Evolutionary conservation across 1,284 basidiomycete species (phyloP), one percentile per base, ranked within the genome.

Genomic region (Trametes polyzona): DNA sequence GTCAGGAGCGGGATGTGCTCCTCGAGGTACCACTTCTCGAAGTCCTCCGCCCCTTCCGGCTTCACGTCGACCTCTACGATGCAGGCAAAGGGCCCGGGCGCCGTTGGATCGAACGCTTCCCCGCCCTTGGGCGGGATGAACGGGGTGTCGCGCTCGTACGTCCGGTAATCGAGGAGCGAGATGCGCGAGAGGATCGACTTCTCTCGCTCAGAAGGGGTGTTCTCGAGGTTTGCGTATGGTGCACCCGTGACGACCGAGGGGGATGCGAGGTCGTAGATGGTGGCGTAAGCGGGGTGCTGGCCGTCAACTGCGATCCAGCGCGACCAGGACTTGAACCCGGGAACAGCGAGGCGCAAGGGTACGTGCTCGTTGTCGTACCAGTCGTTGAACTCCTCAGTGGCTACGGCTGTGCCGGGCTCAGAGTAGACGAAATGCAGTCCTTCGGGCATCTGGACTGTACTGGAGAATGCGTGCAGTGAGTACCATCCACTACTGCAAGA

Each of bases 351-450:
- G 24, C 84, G 81, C 1, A 84, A 73, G 0, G 84, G 85, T 36
- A 87, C 77, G 66, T 87, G 85, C 69, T 87, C 85, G 64, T 83
- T 82, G 65, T 86, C 76, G 71, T 86, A 86, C 85, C 85, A 87
- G 64, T 84, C 81, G 30, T 68, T 57, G 64, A 65, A 73, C 52
- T 72, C 72, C 8, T 57, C 64, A 11, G 68, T 59, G 21, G 66
- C 17, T 35, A 73, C 67, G 32, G 36, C 51, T 7, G 65, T 24
- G 12, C 71, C 73, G 1, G 68, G 70, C 21, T 73, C 71, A 24
- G 65, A 52, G 61, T 67, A 69, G 11, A 70, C 71, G 56, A 71
- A n/a, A n/a, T n/a, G n/a, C n/a, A n/a, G n/a, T n/a, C n/a, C n/a
- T n/a, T n/a, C n/a, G n/a, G n/a, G n/a, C n/a, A n/a, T n/a, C n/a